A percentile compares a stretch with the other conserved stretches of the same genome.
phyloP scores from a whole-genome alignment of 768 basidiomycete genomes.

The Amanita molliuscula region DNA sequence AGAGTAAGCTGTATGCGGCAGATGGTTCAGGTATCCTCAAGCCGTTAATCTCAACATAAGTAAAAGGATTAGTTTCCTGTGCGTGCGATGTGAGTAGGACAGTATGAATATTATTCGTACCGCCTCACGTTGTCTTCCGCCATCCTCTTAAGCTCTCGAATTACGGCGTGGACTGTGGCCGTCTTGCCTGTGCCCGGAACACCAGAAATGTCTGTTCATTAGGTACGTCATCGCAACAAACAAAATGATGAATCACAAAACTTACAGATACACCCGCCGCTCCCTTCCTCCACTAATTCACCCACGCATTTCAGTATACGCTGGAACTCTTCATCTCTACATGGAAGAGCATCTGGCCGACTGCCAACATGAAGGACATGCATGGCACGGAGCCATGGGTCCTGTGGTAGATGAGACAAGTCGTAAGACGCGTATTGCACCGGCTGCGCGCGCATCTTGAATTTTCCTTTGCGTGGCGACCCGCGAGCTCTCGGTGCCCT shows the following conservation, averaged over 20 bases:
- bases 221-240: background rate
- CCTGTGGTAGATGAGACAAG: conserved; percentile 47
- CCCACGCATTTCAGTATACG: conserved; percentile 68
- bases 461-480: conserved; percentile 18
- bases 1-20: conserved; percentile 86
- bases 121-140: conserved; percentile 63
- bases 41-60: conserved; percentile 96
- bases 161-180: conserved; percentile 90
- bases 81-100: background rate
- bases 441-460: conserved; percentile 19
- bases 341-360: conserved; percentile 82
- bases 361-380: conserved; percentile 89
- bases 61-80: conserved; percentile 90
- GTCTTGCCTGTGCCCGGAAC: conserved; percentile 99
- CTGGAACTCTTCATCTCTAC: conserved; percentile 78
- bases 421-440: conserved; percentile 21
- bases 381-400: conserved; percentile 84
- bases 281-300: conserved; percentile 83
- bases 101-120: background rate
- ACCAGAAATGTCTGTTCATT: conserved; percentile 80
- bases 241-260: conserved; percentile 9
- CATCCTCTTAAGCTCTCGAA: conserved; percentile 84
- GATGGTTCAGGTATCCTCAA: conserved; percentile 86
- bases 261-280: conserved; percentile 93
- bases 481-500: conserved; percentile 5